These are phyloP conservation scores for Colletotrichum trifolii DNA, from an alignment of 2,329 filamentous ascomycete genomes.

Conservation along the genomic window DNA sequence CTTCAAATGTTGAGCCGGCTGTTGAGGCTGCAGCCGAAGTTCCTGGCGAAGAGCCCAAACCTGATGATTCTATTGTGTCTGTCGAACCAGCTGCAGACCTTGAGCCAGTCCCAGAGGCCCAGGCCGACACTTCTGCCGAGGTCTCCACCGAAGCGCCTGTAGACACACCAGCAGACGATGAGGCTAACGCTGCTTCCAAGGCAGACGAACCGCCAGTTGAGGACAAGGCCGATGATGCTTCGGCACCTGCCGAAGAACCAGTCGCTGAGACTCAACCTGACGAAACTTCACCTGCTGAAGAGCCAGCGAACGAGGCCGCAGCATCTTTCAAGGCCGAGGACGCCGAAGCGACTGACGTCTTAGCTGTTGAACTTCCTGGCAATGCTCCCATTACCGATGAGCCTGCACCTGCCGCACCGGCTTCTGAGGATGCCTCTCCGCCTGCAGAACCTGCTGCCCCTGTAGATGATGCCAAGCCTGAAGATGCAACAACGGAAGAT, in stretches of 20 bases:
- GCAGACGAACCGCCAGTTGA: background rate
- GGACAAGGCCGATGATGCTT: background rate
- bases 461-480: background rate
- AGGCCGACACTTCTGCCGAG: background rate
- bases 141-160: background rate
- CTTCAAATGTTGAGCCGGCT: background rate
- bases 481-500: too few species aligned
- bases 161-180: constrained; percentile 13
- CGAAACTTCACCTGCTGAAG: background rate
- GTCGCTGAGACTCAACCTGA: constrained; percentile 32
- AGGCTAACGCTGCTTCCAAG: background rate
- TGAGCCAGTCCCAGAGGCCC: background rate
- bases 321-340: constrained; percentile 17
- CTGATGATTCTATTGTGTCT: background rate
- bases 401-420: background rate
- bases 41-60: background rate
- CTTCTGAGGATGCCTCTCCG: background rate
- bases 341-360: constrained; percentile 3
- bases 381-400: background rate
- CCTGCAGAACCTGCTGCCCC: background rate
- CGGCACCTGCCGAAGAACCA: constrained; percentile 17
- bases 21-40: constrained; percentile 8
- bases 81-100: constrained; percentile 10
- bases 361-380: constrained; percentile 1
- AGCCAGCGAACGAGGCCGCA: background rate